Evolutionary conservation across 2,329 filamentous ascomycete genomes (phyloP), one percentile per base, ranked within the genome.

Genomic region (Cladosporium oxysporum): DNA sequence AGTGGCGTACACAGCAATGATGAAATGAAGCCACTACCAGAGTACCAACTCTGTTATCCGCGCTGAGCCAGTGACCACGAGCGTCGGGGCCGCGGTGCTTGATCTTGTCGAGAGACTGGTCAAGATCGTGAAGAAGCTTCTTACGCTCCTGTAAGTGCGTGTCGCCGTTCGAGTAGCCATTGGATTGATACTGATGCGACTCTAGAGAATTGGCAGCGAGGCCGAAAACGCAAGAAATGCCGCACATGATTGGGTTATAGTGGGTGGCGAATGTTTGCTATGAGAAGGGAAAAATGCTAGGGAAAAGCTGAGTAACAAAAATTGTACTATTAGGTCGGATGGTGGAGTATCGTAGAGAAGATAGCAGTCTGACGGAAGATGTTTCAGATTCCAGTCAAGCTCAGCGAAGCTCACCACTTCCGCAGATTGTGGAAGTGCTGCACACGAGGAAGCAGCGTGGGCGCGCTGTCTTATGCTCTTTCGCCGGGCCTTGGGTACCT

Each of bases 61-160:
- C 66, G 66, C 77, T 81, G 65, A 83, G 78, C 82, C 82, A 83
- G 61, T 78, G 71, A n/a, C 80, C 81, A 61, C 75, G 74, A 29
- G 77, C 75, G 69, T 84, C 82, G 5, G 82, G 81, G 4, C 82
- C 82, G 61, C 81, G 79, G 70, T 83, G 81, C 28, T 76, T 74
- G 67, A 83, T 77, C 57, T 77, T 67, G 28, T 80, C 76, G 31
- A 81, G 69, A 61, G 77, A 79, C 18, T 70, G 69, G 21, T 75
- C 58, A 21, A 79, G 70, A 29, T 69, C 70, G 28, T 63, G 62
- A 7, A 69, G 66, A 33, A 74, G 65, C n/a, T 61, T 66, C 31
- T 66, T 50, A n/a, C 63, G 69, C 33, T 62, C 47, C 26, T 66
- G 33, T 52, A 67, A 21, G n/a, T 64, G 58, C 59, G 68, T 29